Evolutionary conservation across 176 grass and related monocot genomes (phyloP), one percentile per base, ranked within the genome.

Genomic region (Luzula sylvatica): DNA sequence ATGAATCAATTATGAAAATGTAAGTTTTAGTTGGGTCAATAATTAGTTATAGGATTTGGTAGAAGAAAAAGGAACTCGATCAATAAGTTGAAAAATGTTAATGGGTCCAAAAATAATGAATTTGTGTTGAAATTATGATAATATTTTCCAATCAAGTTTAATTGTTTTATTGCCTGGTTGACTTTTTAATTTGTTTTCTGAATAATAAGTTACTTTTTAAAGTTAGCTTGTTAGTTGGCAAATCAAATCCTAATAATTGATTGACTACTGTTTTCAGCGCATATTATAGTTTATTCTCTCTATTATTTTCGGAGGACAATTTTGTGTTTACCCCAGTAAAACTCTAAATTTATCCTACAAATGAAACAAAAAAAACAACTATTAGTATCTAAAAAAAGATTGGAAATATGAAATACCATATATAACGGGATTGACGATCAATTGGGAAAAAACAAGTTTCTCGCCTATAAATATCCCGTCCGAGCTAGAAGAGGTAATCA

Each of bases 231-330:
- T 71, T 70, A 38, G 67, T 71, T 71, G 67, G 55, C 20, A 57
- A 46, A 71, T 71, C 67, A 46, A 71, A 49, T 71, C 67, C 19
- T 38, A 71, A 71, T 68, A 68, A 56, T 68, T 53, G 65, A 68
- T 68, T 68, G 35, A 50, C 67, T 38, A 60, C 53, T 38, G 23
- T 48, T 71, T 46, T 53, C 56, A 16, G 50, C 42, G 7, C 11
- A 15, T 45, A 11, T 38, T 45, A 7, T 56, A 24, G 48, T 32
- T 50, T 68, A 24, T 54, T 44, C 40, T 16, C 39, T 55, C 39
- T 26, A 40, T 38, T 55, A 42, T 44, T 44, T 35, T 35, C 9
- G 5, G 0, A 35, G 30, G n/a, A 35, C 9, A 35, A 35, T 35
- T n/a, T n/a, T n/a, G 30, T 35, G 30, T 35, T 9, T 7, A 1